Conservation (phyloP, 208 protist species). For the Trypanosoma avium region DNA sequence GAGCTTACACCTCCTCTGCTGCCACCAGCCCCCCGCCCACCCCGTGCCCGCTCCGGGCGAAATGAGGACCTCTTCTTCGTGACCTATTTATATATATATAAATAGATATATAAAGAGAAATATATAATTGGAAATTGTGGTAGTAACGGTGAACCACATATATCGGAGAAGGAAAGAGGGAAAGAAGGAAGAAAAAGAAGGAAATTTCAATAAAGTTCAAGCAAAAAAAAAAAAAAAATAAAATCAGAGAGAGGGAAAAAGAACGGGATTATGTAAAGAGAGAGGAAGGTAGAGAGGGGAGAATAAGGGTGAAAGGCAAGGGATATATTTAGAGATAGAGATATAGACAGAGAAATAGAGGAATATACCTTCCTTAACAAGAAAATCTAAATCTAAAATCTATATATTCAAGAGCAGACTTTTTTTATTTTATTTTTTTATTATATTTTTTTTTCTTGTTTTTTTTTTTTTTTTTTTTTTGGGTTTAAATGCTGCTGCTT, state of each 20-base stretch:
- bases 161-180: no score
- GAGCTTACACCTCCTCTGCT: no score
- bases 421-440: not conserved
- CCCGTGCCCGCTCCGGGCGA: slow-evolving; percentile 42
- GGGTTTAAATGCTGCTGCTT: no score
- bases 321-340: not conserved
- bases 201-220: no score
- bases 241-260: no score
- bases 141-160: no score
- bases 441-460: not conserved
- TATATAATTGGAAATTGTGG: no score
- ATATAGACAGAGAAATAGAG: slow-evolving; percentile 1
- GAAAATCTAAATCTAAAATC: slow-evolving; percentile 5
- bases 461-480: not conserved
- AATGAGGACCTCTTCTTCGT: slow-evolving; percentile 77
- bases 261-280: no score
- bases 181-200: no score
- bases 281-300: no score
- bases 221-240: no score
- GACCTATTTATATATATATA: slow-evolving; percentile 38
- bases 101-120: slow-evolving; percentile 9
- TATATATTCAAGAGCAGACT: slow-evolving; percentile 6
- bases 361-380: no score
- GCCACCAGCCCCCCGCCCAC: slow-evolving; percentile 36
- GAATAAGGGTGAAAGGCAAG: slow-evolving; percentile 2